phyloP scores from a whole-genome alignment of 139 green algal species.

The Chlamydomonas schloesseri region DNA sequence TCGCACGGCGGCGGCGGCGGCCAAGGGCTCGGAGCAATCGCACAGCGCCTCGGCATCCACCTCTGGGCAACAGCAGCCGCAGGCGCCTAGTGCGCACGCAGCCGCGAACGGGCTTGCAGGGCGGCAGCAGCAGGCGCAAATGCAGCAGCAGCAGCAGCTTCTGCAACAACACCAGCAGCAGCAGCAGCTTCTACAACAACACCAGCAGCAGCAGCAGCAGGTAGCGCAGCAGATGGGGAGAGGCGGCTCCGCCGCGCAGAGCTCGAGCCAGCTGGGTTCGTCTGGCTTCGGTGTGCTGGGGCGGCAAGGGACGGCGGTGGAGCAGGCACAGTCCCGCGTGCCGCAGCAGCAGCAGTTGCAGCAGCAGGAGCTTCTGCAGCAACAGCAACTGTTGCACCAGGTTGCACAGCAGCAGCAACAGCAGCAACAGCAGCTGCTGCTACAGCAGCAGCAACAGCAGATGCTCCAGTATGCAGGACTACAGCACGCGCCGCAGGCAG shows the following conservation, averaged over 20 bases:
- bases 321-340: background rate
- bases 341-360: background rate
- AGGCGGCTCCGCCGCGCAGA: background rate
- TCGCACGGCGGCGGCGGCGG: background rate
- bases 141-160: constrained; percentile 1
- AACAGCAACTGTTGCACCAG: constrained; percentile 8
- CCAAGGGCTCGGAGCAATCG: background rate
- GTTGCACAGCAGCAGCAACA: no score
- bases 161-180: background rate
- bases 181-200: background rate
- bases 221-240: background rate
- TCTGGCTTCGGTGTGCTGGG: background rate
- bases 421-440: constrained; percentile 10
- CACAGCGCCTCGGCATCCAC: no score
- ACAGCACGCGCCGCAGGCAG: background rate
- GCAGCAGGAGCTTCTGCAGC: background rate
- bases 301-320: background rate
- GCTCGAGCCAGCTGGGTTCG: background rate
- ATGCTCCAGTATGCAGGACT: constrained; percentile 8
- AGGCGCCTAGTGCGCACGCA: background rate
- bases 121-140: background rate
- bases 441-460: background rate
- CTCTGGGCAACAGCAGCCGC: background rate
- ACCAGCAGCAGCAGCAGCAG: background rate
- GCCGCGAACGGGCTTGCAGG: background rate